Conservation (phyloP, 768 basidiomycete species). For the Leucocoprinus birnbaumii region DNA sequence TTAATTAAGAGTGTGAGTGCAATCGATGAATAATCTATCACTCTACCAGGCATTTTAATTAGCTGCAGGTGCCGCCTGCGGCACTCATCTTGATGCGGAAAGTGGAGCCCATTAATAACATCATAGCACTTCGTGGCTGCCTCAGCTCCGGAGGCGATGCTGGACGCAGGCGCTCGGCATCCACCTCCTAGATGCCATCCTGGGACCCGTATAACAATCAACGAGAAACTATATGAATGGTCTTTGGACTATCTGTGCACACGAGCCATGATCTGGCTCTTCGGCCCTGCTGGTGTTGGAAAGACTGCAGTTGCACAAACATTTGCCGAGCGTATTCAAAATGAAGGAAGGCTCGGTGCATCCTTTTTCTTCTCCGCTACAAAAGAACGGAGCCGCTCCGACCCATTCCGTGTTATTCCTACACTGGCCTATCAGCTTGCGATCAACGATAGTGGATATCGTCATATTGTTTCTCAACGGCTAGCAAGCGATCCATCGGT, state of each 20-base stretch:
- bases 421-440: background rate
- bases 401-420: background rate
- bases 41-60: no score
- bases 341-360: background rate
- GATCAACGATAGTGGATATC: background rate
- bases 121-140: no score
- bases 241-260: background rate
- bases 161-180: background rate
- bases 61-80: no score
- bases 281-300: background rate
- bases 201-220: background rate
- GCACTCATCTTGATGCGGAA: no score
- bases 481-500: background rate
- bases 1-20: no score
- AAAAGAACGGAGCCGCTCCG: background rate
- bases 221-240: background rate
- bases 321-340: background rate
- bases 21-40: no score
- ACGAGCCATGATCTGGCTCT: background rate
- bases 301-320: constrained; percentile 1
- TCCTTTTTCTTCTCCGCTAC: background rate
- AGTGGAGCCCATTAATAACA: no score
- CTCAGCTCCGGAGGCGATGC: background rate
- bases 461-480: background rate
- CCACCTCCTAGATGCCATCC: background rate